A percentile compares a stretch with the other conserved stretches of the same genome.
Conservation (phyloP, 805 yeast species). For the Candida orba region DNA sequence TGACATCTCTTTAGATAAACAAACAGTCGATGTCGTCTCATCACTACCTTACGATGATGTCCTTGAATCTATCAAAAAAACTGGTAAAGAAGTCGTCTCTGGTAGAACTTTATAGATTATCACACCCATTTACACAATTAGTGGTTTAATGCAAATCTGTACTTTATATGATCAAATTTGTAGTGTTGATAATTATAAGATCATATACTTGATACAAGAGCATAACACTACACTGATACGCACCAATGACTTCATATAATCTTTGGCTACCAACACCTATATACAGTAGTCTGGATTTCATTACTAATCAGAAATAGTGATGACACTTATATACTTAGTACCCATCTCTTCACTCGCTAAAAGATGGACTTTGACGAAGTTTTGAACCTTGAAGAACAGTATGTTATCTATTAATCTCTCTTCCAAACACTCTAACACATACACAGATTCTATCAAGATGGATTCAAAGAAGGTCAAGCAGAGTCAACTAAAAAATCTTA, state of each 20-base stretch:
- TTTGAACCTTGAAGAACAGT: conserved; percentile 52
- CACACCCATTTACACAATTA: background rate
- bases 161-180: too few relatives aligned
- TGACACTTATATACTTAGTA: too few relatives aligned
- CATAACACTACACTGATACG: too few relatives aligned
- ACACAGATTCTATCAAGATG: conserved; percentile 51
- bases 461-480: conserved; percentile 62
- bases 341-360: too few relatives aligned
- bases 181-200: background rate
- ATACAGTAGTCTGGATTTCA: too few relatives aligned
- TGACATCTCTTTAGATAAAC: conserved; percentile 71
- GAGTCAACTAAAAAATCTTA: conserved; percentile 54
- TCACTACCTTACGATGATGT: conserved; percentile 67
- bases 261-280: too few relatives aligned
- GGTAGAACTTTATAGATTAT: conserved; percentile 39
- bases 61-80: conserved; percentile 73
- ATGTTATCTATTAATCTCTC: conserved; percentile 5
- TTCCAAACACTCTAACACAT: background rate
- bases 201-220: background rate
- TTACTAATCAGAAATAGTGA: too few relatives aligned
- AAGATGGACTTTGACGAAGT: conserved; percentile 42
- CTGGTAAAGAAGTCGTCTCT: conserved; percentile 75
- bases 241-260: too few relatives aligned
- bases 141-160: background rate
- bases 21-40: conserved; percentile 73